A percentile compares a stretch with the other conserved stretches of the same genome.
phyloP scores from a whole-genome alignment of 1,284 basidiomycete species.

The Malassezia pachydermatis region DNA sequence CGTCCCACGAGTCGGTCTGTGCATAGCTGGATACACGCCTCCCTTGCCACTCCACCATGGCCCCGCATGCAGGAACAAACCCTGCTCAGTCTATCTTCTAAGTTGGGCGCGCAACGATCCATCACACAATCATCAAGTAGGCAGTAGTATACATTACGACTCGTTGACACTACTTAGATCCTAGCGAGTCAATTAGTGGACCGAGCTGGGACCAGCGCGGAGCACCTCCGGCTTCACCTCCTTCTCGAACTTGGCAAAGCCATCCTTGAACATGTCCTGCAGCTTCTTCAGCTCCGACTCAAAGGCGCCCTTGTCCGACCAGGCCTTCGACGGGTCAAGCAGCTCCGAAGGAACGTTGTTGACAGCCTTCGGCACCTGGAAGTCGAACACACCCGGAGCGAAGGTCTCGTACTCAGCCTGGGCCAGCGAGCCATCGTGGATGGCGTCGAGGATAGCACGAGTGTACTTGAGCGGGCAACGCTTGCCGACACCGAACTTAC shows the following conservation, averaged over 20 bases:
- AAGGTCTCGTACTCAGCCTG: constrained; percentile 79
- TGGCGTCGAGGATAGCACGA: constrained; percentile 87
- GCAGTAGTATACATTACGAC: no score
- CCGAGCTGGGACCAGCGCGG: constrained; percentile 34
- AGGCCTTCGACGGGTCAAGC: constrained; percentile 37
- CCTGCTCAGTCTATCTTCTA: no score
- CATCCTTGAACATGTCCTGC: constrained; percentile 46
- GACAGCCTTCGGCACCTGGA: constrained; percentile 35
- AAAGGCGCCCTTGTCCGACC: constrained; percentile 38
- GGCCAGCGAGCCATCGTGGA: constrained; percentile 83
- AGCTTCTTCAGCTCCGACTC: constrained; percentile 42
- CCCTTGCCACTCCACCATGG: no score
- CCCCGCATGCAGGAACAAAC: no score
- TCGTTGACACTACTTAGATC: no score
- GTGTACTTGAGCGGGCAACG: constrained; percentile 56
- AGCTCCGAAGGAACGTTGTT: constrained; percentile 34
- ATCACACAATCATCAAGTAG: no score
- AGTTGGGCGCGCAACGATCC: no score
- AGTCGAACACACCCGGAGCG: constrained; percentile 35
- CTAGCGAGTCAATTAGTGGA: no score
- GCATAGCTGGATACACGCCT: no score
- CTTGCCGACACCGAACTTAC: constrained; percentile 66
- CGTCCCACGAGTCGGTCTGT: background rate
- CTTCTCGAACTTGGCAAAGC: constrained; percentile 43
- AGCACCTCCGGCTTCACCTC: constrained; percentile 40